phyloP scores from a whole-genome alignment of 192 early-diverging fungal genomes.

The Pecoramyces ruminantium region DNA sequence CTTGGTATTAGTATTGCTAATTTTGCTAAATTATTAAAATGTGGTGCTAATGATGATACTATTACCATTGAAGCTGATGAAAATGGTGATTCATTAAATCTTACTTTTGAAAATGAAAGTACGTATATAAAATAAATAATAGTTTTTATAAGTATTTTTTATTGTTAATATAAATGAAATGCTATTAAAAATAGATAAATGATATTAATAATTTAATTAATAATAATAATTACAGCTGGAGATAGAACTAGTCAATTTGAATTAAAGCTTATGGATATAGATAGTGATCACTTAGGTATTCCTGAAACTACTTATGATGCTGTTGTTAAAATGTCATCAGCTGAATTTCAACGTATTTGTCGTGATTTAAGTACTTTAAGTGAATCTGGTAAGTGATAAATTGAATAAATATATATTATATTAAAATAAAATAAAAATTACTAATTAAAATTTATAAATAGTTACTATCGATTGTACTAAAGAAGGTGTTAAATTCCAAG shows the following conservation, averaged over 20 bases:
- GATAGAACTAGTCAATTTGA: slow-evolving; percentile 78
- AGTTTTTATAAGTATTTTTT: too few relatives aligned
- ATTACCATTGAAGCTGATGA: slow-evolving; percentile 84
- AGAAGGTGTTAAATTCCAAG: slow-evolving; percentile 79
- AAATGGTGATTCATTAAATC: slow-evolving; percentile 56
- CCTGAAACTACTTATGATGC: slow-evolving; percentile 89
- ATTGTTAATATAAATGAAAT: too few relatives aligned
- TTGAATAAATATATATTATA: background rate
- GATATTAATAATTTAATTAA: too few relatives aligned
- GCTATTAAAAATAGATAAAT: too few relatives aligned
- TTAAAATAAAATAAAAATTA: too few relatives aligned
- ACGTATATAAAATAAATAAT: too few relatives aligned
- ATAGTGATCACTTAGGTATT: slow-evolving; percentile 86
- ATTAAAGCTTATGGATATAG: slow-evolving; percentile 97
- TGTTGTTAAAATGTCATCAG: slow-evolving; percentile 68
- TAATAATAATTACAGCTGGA: slow-evolving; percentile 23
- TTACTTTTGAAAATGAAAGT: slow-evolving; percentile 40
- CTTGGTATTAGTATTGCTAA: slow-evolving; percentile 77
- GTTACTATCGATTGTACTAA: slow-evolving; percentile 82
- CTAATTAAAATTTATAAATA: background rate
- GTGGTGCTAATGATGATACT: slow-evolving; percentile 78
- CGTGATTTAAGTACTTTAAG: slow-evolving; percentile 67
- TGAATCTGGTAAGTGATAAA: slow-evolving; percentile 46
- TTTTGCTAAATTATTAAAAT: slow-evolving; percentile 85
- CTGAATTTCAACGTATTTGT: slow-evolving; percentile 83